Evolutionary conservation across 2,329 filamentous ascomycete species (phyloP), one percentile per base, ranked within the genome.

Genomic region (Colletotrichum karsti): DNA sequence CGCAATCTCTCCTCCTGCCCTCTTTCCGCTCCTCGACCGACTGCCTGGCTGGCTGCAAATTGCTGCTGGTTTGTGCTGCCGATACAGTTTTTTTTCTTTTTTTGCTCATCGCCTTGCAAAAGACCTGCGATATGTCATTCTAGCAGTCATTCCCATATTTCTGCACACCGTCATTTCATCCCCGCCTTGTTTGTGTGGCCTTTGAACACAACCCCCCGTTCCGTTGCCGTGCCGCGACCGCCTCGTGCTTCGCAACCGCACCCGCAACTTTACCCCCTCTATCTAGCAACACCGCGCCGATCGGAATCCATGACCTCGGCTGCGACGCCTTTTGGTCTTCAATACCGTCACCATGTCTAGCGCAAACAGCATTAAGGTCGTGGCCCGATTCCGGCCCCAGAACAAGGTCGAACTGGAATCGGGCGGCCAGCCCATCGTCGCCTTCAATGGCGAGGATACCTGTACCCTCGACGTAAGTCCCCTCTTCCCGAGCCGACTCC

Each of bases 371-470:
- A 91, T 92, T 85, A 91, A 88, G 93, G 96, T 99, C 80, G 95
- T 99, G 80, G 95, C 95, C 85, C 93, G 96, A 77, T 99, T 99
- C 84, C 91, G 96, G 78, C 96, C 96, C 75, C 95, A 98, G 84
- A 99, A 99, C 87, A 94, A 93, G 84, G 83, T 96, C 81, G 96
- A 99, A 85, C 87, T 97, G 78, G 91, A 91, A 69, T 95, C 92
- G 77, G 94, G 94, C 80, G 95, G 95, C 80, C 91, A 96, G 82
- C 93, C 95, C 71, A 95, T 99, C 74, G 96, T 99, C 71, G 84
- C 87, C 55, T 98, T 99, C 80, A 90, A 93, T 78, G 91, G 91
- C 73, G 92, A 95, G 63, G 95, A 98, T 79, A 97, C 95, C 77
- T 97, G 95, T 83, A 87, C 84, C 64, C 85, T 98, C 79, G 92